These are phyloP conservation scores for Vanilla planifolia DNA, from an alignment of 106 monocot species.

Conservation along the genomic window DNA sequence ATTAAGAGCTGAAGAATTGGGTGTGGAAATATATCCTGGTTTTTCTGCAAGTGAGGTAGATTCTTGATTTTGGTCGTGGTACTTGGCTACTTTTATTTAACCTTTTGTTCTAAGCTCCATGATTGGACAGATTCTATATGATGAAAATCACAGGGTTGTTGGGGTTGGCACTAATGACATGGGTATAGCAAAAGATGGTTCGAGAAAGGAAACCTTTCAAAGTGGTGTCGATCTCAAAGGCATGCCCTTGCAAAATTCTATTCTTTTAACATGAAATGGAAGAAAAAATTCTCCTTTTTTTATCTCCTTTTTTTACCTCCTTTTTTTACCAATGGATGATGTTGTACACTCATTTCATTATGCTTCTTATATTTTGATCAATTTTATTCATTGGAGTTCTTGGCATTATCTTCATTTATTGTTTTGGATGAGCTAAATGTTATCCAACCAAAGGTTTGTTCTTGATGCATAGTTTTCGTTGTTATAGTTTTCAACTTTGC, in stretches of 20 bases:
- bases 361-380: too few relatives aligned
- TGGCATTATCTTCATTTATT: too few relatives aligned
- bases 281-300: background rate
- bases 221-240: conserved; percentile 88
- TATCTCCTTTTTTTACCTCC: background rate
- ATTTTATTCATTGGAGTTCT: too few relatives aligned
- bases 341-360: conserved; percentile 1
- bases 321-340: conserved; percentile 1
- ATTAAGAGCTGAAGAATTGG: conserved; percentile 87
- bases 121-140: conserved; percentile 81
- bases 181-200: conserved; percentile 95
- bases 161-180: conserved; percentile 94
- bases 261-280: background rate
- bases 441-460: too few relatives aligned
- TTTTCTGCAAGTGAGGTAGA: conserved; percentile 97
- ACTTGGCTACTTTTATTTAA: background rate
- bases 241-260: conserved; percentile 4
- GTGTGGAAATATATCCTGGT: conserved; percentile 98
- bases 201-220: conserved; percentile 92
- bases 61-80: background rate
- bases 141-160: conserved; percentile 69
- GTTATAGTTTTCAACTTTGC: too few relatives aligned
- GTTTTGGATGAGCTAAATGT: too few relatives aligned
- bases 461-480: too few relatives aligned
- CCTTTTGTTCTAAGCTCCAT: conserved; percentile 22